Conservation (phyloP, 2,329 filamentous ascomycete species). For the Cladophialophora exuberans region DNA sequence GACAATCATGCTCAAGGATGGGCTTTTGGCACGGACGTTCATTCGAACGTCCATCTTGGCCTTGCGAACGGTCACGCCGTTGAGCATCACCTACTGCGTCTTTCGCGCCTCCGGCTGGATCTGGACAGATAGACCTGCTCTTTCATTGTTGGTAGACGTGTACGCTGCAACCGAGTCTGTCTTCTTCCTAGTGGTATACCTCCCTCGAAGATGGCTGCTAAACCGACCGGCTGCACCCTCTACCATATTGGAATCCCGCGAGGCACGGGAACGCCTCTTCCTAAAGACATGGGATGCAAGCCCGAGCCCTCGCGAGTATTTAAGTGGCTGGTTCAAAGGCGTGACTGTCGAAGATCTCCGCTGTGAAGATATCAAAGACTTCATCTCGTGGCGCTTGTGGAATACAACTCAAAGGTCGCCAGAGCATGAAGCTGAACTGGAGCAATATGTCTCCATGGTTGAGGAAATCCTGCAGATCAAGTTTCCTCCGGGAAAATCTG, state of each 20-base stretch:
- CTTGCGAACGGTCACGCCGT: not conserved
- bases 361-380: slow-evolving; percentile 67
- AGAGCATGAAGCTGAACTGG: slow-evolving; percentile 58
- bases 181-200: slow-evolving; percentile 58
- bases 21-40: not conserved
- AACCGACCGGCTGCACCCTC: slow-evolving; percentile 50
- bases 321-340: slow-evolving; percentile 68
- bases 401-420: slow-evolving; percentile 40
- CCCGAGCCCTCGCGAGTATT: slow-evolving; percentile 58
- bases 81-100: not conserved
- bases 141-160: not conserved
- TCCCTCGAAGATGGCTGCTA: slow-evolving; percentile 55
- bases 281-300: slow-evolving; percentile 59
- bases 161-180: slow-evolving; percentile 49
- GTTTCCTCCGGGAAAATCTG: slow-evolving; percentile 59
- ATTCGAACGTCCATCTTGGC: not conserved
- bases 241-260: slow-evolving; percentile 52
- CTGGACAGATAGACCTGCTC: too few species aligned
- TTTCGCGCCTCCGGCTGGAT: not conserved
- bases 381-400: slow-evolving; percentile 69
- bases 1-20: not conserved
- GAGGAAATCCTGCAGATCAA: slow-evolving; percentile 57
- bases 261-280: slow-evolving; percentile 61
- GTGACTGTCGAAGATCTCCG: slow-evolving; percentile 61
- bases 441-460: slow-evolving; percentile 57